Percentiles rank a stretch among this genome's conserved stretches.
phyloP scores from a whole-genome alignment of 2,329 filamentous ascomycete genomes.

The Coniochaeta prunicola region DNA sequence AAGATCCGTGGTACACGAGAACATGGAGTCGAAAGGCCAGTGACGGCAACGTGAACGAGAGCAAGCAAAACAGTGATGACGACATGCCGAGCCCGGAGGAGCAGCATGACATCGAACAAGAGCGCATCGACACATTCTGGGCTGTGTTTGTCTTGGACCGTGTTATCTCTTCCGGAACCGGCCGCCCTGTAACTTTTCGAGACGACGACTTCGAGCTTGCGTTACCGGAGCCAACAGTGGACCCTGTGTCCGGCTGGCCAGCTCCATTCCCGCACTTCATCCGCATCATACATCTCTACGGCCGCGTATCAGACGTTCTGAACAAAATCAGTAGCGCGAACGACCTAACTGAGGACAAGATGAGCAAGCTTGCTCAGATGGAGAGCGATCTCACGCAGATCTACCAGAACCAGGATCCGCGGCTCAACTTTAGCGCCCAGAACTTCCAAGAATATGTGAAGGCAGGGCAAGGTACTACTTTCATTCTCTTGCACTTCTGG shows the following conservation, averaged over 20 bases:
- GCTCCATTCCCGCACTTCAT: conserved; percentile 74
- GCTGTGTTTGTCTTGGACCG: conserved; percentile 82
- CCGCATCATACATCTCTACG: conserved; percentile 79
- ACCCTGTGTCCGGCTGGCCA: conserved; percentile 60
- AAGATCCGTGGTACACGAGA: conserved; percentile 40
- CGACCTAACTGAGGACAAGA: conserved; percentile 68
- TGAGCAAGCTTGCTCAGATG: conserved; percentile 67
- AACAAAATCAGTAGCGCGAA: conserved; percentile 71
- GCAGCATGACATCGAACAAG: conserved; percentile 64
- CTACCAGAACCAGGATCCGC: conserved; percentile 66
- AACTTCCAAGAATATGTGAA: conserved; percentile 85
- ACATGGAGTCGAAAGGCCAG: conserved; percentile 23
- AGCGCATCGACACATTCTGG: conserved; percentile 84
- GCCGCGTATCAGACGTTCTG: conserved; percentile 73
- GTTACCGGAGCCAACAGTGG: conserved; percentile 46
- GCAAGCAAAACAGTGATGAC: conserved; percentile 32
- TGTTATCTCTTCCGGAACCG: conserved; percentile 81
- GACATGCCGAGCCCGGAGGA: conserved; percentile 39
- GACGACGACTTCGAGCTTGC: conserved; percentile 80
- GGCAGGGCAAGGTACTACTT: conserved; percentile 75
- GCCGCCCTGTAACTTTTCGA: conserved; percentile 72
- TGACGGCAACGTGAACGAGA: conserved; percentile 18
- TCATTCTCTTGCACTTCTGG: conserved; percentile 82
- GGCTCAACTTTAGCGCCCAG: conserved; percentile 73
- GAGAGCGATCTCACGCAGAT: conserved; percentile 68